A percentile compares a stretch with the other conserved stretches of the same genome.
Conservation (phyloP, 1,284 basidiomycete species). For the Abortiporus biennis region DNA sequence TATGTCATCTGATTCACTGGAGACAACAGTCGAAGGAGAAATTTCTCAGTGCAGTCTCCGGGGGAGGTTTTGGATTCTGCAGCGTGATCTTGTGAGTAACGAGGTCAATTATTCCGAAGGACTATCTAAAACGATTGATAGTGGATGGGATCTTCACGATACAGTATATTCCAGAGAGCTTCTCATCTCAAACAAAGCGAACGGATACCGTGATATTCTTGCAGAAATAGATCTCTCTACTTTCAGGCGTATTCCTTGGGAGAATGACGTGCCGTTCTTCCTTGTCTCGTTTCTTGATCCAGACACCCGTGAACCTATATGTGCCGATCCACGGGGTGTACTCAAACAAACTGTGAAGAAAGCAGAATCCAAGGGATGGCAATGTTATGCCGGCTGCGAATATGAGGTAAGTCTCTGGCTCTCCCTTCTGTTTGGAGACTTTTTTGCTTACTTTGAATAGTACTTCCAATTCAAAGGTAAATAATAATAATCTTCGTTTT, state of each 20-base stretch:
- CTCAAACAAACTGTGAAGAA: slow-evolving; percentile 55
- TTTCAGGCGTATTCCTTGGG: slow-evolving; percentile 88
- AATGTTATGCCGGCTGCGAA: slow-evolving; percentile 79
- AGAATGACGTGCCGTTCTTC: slow-evolving; percentile 90
- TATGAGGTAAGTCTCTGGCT: slow-evolving; percentile 66
- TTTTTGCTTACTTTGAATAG: slow-evolving; percentile 31
- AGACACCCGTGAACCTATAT: slow-evolving; percentile 68
- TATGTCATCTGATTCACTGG: too few relatives aligned
- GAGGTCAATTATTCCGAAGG: slow-evolving; percentile 4
- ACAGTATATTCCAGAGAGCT: slow-evolving; percentile 79
- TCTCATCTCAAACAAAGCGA: slow-evolving; percentile 82
- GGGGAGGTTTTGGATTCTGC: slow-evolving; percentile 88
- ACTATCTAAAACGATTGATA: slow-evolving; percentile 22
- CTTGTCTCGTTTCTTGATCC: slow-evolving; percentile 87
- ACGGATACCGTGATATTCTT: slow-evolving; percentile 87
- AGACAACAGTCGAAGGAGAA: slow-evolving; percentile 87
- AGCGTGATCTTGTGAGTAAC: slow-evolving; percentile 76
- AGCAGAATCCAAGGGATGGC: slow-evolving; percentile 44
- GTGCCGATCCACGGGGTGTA: slow-evolving; percentile 83
- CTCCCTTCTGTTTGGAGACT: background rate
- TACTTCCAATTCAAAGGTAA: slow-evolving; percentile 93
- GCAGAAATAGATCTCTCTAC: slow-evolving; percentile 83
- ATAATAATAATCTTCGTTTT: background rate
- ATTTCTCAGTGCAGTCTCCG: slow-evolving; percentile 81
- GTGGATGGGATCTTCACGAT: slow-evolving; percentile 90